A percentile compares a stretch with the other conserved stretches of the same genome.
These are phyloP conservation scores for Sporothrix luriei DNA, from an alignment of 2,329 filamentous ascomycete species.

Conservation along the genomic window DNA sequence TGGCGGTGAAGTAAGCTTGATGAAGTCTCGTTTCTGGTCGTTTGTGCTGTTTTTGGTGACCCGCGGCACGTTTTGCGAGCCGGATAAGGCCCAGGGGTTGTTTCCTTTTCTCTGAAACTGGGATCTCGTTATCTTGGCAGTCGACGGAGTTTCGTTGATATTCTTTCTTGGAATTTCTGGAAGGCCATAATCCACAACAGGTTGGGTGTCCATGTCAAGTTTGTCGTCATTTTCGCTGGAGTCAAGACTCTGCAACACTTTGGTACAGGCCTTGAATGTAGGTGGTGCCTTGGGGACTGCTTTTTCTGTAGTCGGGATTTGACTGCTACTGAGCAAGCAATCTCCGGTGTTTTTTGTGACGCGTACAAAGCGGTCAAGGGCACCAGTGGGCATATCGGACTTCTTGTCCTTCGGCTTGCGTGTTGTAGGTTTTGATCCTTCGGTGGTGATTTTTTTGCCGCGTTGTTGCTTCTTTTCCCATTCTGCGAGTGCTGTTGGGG, in stretches of 20 bases:
- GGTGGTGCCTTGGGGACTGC: not conserved
- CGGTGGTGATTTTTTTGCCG: slow-evolving; percentile 33
- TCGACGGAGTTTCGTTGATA: not conserved
- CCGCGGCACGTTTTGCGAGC: slow-evolving; percentile 26
- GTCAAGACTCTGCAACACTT: not conserved
- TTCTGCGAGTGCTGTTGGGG: slow-evolving; percentile 65
- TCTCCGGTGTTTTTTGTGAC: slow-evolving; percentile 43
- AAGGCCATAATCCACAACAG: not conserved
- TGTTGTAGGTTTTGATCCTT: slow-evolving; percentile 29
- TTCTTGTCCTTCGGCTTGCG: slow-evolving; percentile 12
- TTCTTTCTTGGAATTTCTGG: not conserved
- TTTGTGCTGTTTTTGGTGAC: slow-evolving; percentile 16
- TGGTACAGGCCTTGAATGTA: not conserved
- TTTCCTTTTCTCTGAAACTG: not conserved
- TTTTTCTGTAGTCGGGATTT: not conserved
- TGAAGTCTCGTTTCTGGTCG: slow-evolving; percentile 5
- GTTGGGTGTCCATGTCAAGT: not conserved
- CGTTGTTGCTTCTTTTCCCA: slow-evolving; percentile 55
- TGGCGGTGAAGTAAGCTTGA: not conserved
- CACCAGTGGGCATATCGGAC: slow-evolving; percentile 38
- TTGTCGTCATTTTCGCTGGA: slow-evolving; percentile 13
- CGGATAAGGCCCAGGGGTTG: slow-evolving; percentile 31
- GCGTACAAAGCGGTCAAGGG: slow-evolving; percentile 47
- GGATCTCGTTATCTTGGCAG: not conserved
- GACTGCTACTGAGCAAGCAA: not conserved